Evolutionary conservation across 2,329 filamentous ascomycete species (phyloP).

Genomic region (Fusarium succisae): DNA sequence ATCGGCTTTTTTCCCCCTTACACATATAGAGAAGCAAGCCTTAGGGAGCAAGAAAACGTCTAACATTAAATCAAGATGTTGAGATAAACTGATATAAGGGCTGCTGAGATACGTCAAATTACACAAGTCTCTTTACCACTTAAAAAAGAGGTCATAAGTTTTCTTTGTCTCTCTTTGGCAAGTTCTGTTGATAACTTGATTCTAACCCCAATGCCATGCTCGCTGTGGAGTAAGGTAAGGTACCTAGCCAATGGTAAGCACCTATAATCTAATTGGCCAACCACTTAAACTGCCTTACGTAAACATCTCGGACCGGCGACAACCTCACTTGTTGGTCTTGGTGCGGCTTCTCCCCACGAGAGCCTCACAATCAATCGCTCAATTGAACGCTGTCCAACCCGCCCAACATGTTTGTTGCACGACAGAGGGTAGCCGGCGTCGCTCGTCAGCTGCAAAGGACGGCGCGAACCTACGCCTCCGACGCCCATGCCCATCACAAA

Average conservation of each 20-base stretch:
- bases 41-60: background rate
- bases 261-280: conserved; percentile 36
- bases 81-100: background rate
- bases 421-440: conserved; percentile 55
- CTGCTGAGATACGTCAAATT: background rate
- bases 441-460: conserved; percentile 51
- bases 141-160: background rate
- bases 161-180: background rate
- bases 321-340: conserved; percentile 42
- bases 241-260: conserved; percentile 27
- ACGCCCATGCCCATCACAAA: conserved; percentile 59
- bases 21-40: background rate
- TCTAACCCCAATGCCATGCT: background rate
- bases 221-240: background rate
- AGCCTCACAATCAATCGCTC: conserved; percentile 42
- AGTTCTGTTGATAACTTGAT: background rate
- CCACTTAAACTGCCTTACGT: conserved; percentile 39
- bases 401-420: conserved; percentile 54
- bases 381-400: conserved; percentile 47
- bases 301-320: conserved; percentile 42
- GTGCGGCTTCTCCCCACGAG: conserved; percentile 37
- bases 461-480: conserved; percentile 64
- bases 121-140: background rate
- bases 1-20: background rate
- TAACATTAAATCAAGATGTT: background rate